phyloP scores from a whole-genome alignment of 306 rosid species.

The Cucurbita maxima region DNA sequence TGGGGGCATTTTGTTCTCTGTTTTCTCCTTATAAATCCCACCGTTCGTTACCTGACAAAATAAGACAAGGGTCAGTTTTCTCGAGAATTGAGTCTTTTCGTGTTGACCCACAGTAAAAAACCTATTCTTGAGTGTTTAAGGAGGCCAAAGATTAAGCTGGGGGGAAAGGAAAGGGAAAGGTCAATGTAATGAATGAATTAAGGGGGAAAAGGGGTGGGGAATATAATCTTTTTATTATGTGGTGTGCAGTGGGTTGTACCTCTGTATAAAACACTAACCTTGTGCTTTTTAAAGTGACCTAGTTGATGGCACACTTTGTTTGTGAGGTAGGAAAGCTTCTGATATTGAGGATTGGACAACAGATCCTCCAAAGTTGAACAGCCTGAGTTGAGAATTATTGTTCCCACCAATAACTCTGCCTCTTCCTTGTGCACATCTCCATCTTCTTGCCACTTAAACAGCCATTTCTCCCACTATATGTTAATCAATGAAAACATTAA shows the following conservation, averaged over 20 bases:
- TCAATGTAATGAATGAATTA: neutral
- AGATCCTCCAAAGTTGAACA: constrained; percentile 25
- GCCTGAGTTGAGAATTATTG: constrained; percentile 49
- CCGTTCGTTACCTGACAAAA: constrained; percentile 21
- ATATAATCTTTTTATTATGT: neutral
- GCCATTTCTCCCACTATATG: constrained; percentile 70
- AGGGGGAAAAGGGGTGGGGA: neutral
- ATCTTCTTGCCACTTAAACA: constrained; percentile 47
- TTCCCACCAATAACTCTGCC: constrained; percentile 54
- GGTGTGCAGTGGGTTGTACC: neutral
- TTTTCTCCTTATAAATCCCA: constrained; percentile 4
- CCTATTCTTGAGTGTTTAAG: neutral
- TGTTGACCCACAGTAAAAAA: neutral
- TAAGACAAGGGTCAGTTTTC: neutral
- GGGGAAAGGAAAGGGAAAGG: neutral
- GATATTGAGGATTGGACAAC: constrained; percentile 24
- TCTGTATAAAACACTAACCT: constrained; percentile 31
- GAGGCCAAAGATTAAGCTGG: neutral
- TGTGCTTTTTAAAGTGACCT: constrained; percentile 25
- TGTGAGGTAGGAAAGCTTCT: constrained; percentile 34
- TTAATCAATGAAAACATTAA: neutral
- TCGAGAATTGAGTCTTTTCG: too few species aligned
- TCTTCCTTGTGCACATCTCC: constrained; percentile 42
- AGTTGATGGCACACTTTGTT: constrained; percentile 42
- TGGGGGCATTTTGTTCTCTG: neutral